Percentiles rank a stretch among this genome's conserved stretches.
These are phyloP conservation scores for Gastrolobium villosum DNA, from an alignment of 306 rosid genomes.

Conservation along the genomic window DNA sequence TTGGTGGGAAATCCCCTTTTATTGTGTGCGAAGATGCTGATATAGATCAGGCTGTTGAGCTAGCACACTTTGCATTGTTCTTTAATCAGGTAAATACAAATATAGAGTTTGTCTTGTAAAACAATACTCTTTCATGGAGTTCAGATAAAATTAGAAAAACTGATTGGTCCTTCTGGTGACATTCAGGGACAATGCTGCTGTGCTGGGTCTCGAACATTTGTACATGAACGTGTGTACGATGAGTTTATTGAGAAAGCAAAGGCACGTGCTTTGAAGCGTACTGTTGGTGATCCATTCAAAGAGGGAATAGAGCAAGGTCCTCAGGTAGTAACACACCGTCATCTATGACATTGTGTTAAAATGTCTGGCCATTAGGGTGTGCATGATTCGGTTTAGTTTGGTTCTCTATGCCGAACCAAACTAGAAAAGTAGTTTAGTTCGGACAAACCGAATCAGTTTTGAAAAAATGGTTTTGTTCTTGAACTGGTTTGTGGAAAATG, in stretches of 20 bases:
- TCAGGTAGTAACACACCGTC: slow-evolving; percentile 68
- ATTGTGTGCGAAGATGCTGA: slow-evolving; percentile 87
- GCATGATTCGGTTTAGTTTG: too few species aligned
- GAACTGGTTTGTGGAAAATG: too few species aligned
- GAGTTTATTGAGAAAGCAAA: slow-evolving; percentile 80
- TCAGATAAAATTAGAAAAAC: not conserved
- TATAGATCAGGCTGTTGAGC: slow-evolving; percentile 76
- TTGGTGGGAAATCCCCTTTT: slow-evolving; percentile 90
- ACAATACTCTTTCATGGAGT: slow-evolving; percentile 8
- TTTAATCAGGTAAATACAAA: slow-evolving; percentile 68
- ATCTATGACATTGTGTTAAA: not conserved
- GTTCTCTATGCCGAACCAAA: too few species aligned
- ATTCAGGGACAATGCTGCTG: slow-evolving; percentile 91
- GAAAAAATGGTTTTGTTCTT: too few species aligned
- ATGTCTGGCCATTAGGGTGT: not conserved
- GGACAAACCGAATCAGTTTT: too few species aligned
- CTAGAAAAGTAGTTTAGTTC: too few species aligned
- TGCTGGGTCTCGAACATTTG: slow-evolving; percentile 88
- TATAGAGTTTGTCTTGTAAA: not conserved
- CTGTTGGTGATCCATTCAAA: slow-evolving; percentile 87
- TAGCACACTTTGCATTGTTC: slow-evolving; percentile 80
- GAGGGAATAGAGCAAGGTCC: slow-evolving; percentile 87
- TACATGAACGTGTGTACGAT: slow-evolving; percentile 77
- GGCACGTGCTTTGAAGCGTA: slow-evolving; percentile 70
- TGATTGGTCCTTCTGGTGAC: slow-evolving; percentile 22